A percentile compares a stretch with the other conserved stretches of the same genome.
Evolutionary conservation across 2,329 filamentous ascomycete genomes (phyloP).

Genomic region (Clonostachys solani): DNA sequence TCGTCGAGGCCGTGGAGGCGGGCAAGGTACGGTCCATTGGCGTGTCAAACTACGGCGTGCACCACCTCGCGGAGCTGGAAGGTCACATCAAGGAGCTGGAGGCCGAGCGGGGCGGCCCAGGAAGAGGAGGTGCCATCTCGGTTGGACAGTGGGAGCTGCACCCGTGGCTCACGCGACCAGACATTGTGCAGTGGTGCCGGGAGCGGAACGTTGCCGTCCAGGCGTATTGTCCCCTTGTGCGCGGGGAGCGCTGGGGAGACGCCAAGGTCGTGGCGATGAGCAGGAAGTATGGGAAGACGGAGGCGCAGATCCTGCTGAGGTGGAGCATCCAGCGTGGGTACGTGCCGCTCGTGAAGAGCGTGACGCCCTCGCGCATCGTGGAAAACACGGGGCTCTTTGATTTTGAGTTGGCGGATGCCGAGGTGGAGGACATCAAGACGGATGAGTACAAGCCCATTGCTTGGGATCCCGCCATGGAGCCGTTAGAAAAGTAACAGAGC

Average conservation of each 20-base stretch:
- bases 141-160: constrained; percentile 90
- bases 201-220: constrained; percentile 59
- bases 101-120: constrained; percentile 52
- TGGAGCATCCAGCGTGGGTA: constrained; percentile 80
- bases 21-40: constrained; percentile 59
- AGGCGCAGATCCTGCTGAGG: constrained; percentile 73
- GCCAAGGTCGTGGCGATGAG: constrained; percentile 59
- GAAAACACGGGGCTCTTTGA: constrained; percentile 56
- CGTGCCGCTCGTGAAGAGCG: constrained; percentile 71
- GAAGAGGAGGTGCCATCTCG: constrained; percentile 68
- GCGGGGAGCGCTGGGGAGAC: constrained; percentile 69
- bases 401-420: constrained; percentile 50
- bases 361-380: constrained; percentile 60
- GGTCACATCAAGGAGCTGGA: constrained; percentile 58
- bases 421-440: constrained; percentile 44
- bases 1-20: constrained; percentile 59
- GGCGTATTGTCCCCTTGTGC: constrained; percentile 58
- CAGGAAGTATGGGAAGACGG: constrained; percentile 67
- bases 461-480: constrained; percentile 50
- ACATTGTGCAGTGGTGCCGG: constrained; percentile 75
- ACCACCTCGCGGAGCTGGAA: constrained; percentile 59
- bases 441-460: constrained; percentile 47
- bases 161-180: constrained; percentile 77
- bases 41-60: constrained; percentile 62
- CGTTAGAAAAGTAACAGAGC: constrained; percentile 27